Evolutionary conservation across 176 grass and related monocot species (phyloP).

Genomic region (Paspalum notatum): DNA sequence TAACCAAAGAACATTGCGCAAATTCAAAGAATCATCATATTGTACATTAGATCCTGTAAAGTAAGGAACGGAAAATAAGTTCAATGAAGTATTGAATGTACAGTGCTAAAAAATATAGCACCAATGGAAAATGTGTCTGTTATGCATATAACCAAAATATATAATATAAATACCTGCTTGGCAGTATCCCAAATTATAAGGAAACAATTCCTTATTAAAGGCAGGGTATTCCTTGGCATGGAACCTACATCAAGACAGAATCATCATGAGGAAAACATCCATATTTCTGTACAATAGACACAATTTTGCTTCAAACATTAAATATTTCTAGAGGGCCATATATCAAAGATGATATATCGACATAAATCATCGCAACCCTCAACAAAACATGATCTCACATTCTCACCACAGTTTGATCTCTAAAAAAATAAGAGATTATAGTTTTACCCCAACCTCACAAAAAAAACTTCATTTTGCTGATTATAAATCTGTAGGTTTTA

Average conservation of each 20-base stretch:
- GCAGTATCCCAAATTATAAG: constrained; percentile 83
- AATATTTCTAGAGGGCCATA: background rate
- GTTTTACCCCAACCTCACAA: background rate
- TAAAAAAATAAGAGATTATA: background rate
- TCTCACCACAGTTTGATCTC: background rate
- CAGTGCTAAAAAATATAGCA: background rate
- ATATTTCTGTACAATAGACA: background rate
- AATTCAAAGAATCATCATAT: constrained; percentile 86
- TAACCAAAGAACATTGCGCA: constrained; percentile 92
- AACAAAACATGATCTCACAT: background rate
- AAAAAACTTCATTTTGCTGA: background rate
- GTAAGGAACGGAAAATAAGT: background rate
- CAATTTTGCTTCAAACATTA: background rate
- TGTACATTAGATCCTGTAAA: constrained; percentile 65
- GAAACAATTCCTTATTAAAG: constrained; percentile 72
- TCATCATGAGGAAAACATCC: background rate
- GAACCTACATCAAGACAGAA: constrained; percentile 56
- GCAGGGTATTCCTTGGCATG: constrained; percentile 96
- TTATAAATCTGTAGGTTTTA: background rate
- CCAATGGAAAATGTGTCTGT: background rate
- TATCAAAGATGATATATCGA: background rate
- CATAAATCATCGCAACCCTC: background rate
- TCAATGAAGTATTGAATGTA: background rate
- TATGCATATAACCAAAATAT: background rate
- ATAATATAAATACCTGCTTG: constrained; percentile 55